phyloP scores from a whole-genome alignment of 257 asterid genomes.

The Solanum stenotomum region DNA sequence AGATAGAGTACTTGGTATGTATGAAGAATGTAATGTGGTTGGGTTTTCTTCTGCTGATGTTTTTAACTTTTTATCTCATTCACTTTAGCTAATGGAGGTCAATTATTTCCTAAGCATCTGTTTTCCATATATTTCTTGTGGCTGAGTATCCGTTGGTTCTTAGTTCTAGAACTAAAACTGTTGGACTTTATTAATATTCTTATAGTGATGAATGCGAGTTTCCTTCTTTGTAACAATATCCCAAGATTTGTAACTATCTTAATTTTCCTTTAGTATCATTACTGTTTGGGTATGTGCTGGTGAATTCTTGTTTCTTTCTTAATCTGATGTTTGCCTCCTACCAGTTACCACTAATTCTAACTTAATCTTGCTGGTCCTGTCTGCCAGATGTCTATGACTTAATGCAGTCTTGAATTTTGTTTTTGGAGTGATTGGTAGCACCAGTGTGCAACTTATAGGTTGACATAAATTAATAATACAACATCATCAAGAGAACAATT shows the following conservation, averaged over 20 bases:
- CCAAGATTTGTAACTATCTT: neutral
- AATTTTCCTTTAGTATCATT: neutral
- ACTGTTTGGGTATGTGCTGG: neutral
- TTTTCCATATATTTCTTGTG: neutral
- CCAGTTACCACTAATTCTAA: neutral
- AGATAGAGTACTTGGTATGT: neutral
- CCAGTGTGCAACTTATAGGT: neutral
- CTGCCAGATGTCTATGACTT: neutral
- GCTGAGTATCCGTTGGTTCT: neutral
- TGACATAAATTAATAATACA: neutral
- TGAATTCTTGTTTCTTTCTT: neutral
- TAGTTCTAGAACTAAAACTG: neutral
- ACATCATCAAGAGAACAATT: neutral
- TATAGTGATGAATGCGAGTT: neutral
- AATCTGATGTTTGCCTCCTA: neutral
- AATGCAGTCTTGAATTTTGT: neutral
- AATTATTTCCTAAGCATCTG: neutral
- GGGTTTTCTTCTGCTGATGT: neutral
- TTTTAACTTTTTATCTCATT: neutral
- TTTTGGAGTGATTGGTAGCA: neutral
- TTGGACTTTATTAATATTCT: neutral
- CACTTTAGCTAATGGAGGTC: neutral
- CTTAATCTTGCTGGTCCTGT: neutral
- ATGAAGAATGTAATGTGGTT: neutral
- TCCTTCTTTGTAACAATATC: neutral